Base-by-base conservation (phyloP, 306 rosid genomes). In the Acmispon strigosus region DNA sequence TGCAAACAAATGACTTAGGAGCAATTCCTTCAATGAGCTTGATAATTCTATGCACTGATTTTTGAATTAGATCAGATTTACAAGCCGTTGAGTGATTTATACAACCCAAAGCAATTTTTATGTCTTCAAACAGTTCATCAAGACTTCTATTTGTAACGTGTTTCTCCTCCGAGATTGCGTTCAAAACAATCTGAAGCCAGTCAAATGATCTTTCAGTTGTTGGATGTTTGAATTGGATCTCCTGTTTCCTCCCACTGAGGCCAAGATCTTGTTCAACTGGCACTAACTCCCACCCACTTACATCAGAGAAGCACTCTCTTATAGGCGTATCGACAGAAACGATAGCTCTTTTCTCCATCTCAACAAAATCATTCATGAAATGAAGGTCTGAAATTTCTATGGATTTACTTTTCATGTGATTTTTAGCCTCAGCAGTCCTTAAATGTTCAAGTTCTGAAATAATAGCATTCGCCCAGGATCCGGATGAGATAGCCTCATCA, bases 111-210 rank as follows among this genome's bases (percentile, higher is more conserved):
- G 90, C 87, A 47, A 88, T 86, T 72, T 85, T 86, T 76, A 90
- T 83, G 83, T 88, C 96, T 50, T 80, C 89, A 66, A 88, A 74
- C 54, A 90, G 82, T 17, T 90, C 95, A 71, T 81, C 74, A 1
- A 86, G 82, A 48, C 83, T 85, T 85, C 86, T 82, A n/a, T 83
- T 84, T 0, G 97, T 83, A 60, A 80, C 37, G 36, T 42, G 48
- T 70, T 78, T 82, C 70, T 88, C 90, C 74, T 88, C 68, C 78
- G 68, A 57, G 77, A 88, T 86, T 50, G 89, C 95, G 8, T 84
- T 81, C 65, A 86, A 72, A 82, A 88, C 95, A 76, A 84, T 66
- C 60, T 88, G 97, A 80, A 90, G 90, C 97, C 97, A 90, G 66
- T 90, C 95, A 72, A 90, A 88, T 57, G 84, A 58, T 51, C 74